These are phyloP conservation scores for Phoma sp. DNA, from an alignment of 2,329 filamentous ascomycete species.

Conservation along the genomic window DNA sequence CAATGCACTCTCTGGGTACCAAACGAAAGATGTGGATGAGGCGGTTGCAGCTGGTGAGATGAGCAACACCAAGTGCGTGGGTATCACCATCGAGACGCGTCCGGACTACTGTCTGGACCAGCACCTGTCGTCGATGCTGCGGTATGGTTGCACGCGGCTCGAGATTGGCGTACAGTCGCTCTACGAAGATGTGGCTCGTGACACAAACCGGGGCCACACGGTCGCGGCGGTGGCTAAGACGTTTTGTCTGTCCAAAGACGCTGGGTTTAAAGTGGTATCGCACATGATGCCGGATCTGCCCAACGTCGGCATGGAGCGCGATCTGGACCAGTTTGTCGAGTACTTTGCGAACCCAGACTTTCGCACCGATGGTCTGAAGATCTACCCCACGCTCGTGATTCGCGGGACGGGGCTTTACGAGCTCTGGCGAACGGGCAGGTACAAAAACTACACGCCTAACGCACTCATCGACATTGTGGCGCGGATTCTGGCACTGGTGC, in stretches of 20 bases:
- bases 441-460: conserved; percentile 99
- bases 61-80: conserved; percentile 97
- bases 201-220: conserved; percentile 96
- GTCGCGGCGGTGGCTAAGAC: conserved; percentile 95
- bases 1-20: conserved; percentile 95
- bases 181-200: conserved; percentile 97
- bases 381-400: conserved; percentile 97
- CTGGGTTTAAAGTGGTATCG: conserved; percentile 97
- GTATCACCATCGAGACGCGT: conserved; percentile 96
- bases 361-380: conserved; percentile 94
- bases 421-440: conserved; percentile 93
- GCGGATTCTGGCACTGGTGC: conserved; percentile 91
- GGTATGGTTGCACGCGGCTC: conserved; percentile 94
- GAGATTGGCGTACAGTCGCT: conserved; percentile 96
- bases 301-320: conserved; percentile 97
- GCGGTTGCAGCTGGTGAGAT: conserved; percentile 93
- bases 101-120: conserved; percentile 96
- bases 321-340: conserved; percentile 94
- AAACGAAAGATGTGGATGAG: conserved; percentile 92
- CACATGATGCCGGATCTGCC: conserved; percentile 99
- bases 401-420: conserved; percentile 96
- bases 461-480: conserved; percentile 94
- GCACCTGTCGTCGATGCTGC: conserved; percentile 93
- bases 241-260: conserved; percentile 95
- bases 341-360: conserved; percentile 98